Evolutionary conservation across 2,329 filamentous ascomycete species (phyloP), one percentile per base, ranked within the genome.

Genomic region (Pochonia chlamydosporia): DNA sequence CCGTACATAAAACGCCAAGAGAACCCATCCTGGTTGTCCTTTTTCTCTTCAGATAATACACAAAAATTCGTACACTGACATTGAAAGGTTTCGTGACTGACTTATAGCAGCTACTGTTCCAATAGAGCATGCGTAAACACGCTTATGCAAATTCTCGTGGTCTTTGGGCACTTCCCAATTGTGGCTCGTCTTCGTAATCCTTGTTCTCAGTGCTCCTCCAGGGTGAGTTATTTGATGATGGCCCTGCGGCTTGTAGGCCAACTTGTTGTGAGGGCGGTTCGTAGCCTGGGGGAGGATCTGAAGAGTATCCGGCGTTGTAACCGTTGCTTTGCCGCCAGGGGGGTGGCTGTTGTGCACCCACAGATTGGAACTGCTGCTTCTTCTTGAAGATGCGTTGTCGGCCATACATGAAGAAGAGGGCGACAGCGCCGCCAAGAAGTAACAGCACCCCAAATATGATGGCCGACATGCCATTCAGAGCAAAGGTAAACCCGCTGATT

Each of bases 401-500:
- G 28, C 61, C 59, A 39, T 64, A 57, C 44, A 62, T 64, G 39
- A 67, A 58, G 44, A 69, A 54, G 20, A 75, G 53, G 41, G 39
- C 26, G 6, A 72, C 59, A 26, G 65, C 60, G 5, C 76, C 60
- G 50, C 71, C 59, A 31, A 74, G 43, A 41, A 78, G 61, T 26
- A 78, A 60, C 26, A 78, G 58, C 21, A 67, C 72, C 8, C 71
- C 67, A n/a, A 79, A 68, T 28, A 73, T 65, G 55, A 69, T 72
- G 52, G 73, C 67, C 49, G 70, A 73, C 40, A 60, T 62, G n/a
- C 66, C 56, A 45, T 75, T 74, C 13, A 73, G 63, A 3, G 80
- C 78, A 44, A 83, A 74, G 0, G 70, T 68, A 57, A 83, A 82
- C 21, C 81, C 81, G 5, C 76, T 79, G 42, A 8, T 35, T 4